Base-by-base conservation (phyloP, 1,284 basidiomycete species). In the Flammula alnicola region DNA sequence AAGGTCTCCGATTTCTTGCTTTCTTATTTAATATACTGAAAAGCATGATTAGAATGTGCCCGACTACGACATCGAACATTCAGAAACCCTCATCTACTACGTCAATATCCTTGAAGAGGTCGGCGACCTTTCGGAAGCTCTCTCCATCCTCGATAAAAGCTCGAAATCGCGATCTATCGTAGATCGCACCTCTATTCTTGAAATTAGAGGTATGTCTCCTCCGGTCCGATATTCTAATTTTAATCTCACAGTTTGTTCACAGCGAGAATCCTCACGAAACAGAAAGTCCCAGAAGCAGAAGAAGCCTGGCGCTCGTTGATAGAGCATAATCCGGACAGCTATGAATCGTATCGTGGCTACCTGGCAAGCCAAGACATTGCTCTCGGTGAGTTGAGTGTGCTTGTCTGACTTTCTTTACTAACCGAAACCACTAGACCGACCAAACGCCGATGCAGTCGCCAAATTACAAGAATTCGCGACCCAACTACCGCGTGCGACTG, bases 81-180 rank as follows among this genome's bases (percentile, higher is more conserved):
- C 89, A 0, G 95, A 98, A 72, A 77, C 90, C 1, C 67, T 92
- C 22, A 74, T 98, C 25, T 96, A 95, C 67, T 87, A 96, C 62
- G 73, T 96, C 48, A 78, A 76, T 35, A 63, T 98, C 2, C 78
- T 95, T 27, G 88, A 95, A 60, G 88, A 94, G 45, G 69, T 87
- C 25, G 88, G 83, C 25, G 82, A 89, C 31, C 74, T 77, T 43
- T 69, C 83, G 5, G 81, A 85, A 43, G 88, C 86, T 8, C 75
- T 84, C 38, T 63, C 66, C 12, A 66, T 87, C 31, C 76, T 98
- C 23, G 86, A 92, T 53, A 66, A 73, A 30, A 86, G 82, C 52
- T 76, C 85, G 12, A 84, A 83, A 64, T 81, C 80, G 32, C 76
- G 83, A 42, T 70, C 78, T 17, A 84, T 94, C 59, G 80, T 90